Evolutionary conservation across 805 yeast species (phyloP).

Genomic region (Nakazawaea ernobii): DNA sequence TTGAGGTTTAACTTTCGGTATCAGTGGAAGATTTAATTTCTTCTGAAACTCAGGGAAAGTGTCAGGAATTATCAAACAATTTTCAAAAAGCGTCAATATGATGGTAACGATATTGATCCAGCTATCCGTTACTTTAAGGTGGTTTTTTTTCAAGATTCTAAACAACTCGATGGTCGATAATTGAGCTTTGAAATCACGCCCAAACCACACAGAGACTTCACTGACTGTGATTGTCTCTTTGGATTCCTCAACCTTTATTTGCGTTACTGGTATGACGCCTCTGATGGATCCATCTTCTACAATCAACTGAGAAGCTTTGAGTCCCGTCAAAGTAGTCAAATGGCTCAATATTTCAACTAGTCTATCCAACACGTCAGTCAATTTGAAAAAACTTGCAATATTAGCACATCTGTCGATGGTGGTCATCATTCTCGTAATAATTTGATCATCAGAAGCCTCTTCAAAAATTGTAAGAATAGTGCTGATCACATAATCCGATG

Average conservation of each 20-base stretch:
- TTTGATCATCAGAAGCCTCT: slow-evolving; percentile 86
- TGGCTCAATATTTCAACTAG: slow-evolving; percentile 63
- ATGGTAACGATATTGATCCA: slow-evolving; percentile 63
- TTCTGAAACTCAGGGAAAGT: slow-evolving; percentile 61
- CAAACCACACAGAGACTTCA: slow-evolving; percentile 76
- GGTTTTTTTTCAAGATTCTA: slow-evolving; percentile 61
- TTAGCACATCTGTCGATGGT: slow-evolving; percentile 81
- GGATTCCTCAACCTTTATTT: slow-evolving; percentile 44
- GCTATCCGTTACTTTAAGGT: slow-evolving; percentile 36
- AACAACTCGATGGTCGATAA: slow-evolving; percentile 81
- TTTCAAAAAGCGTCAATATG: slow-evolving; percentile 61
- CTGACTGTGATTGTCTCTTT: slow-evolving; percentile 66
- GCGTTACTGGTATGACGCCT: slow-evolving; percentile 39
- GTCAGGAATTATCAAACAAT: slow-evolving; percentile 64
- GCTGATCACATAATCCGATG: slow-evolving; percentile 60
- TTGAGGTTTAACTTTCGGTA: slow-evolving; percentile 63
- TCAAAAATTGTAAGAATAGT: slow-evolving; percentile 76
- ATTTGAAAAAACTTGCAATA: slow-evolving; percentile 61
- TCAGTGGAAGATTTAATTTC: slow-evolving; percentile 41
- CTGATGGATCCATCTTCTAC: slow-evolving; percentile 26
- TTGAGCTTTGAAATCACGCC: slow-evolving; percentile 89
- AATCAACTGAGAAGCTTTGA: slow-evolving; percentile 21
- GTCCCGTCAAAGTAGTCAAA: slow-evolving; percentile 58
- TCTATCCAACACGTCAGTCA: slow-evolving; percentile 53
- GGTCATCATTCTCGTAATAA: slow-evolving; percentile 80